Base-by-base conservation (phyloP, 2,329 filamentous ascomycete genomes). In the Leptographium procerum region DNA sequence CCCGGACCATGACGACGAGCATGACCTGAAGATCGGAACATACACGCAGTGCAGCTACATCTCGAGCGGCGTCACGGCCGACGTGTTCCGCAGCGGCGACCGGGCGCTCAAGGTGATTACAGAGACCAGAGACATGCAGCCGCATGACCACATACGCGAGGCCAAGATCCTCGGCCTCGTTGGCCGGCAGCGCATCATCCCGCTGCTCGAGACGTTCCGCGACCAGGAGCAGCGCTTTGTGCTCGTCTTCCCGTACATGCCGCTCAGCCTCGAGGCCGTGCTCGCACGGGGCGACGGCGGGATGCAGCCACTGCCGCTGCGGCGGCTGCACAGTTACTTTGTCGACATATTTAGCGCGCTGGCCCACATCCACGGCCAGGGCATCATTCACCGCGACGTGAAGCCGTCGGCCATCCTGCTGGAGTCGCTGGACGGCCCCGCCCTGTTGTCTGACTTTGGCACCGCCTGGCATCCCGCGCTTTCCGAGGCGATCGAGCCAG, bases 371-470 rank as follows among this genome's bases (percentile, higher is more conserved):
- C 94, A 99, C 69, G 65, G 70, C 9, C 73, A 83, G 28, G 87
- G 84, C 9, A 91, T 99, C 59, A 87, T 99, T 57, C 94, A 99
- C 69, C 85, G 94, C 59, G 94, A 99, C 68, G 76, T 99, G 68
- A 99, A 99, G 68, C 94, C 94, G 0, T 91, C 90, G 0, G 95
- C 96, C 57, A 80, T 99, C 40, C 76, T 96, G 10, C 78, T 96
- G 52, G 75, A 79, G 48, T 83, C 85, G 0, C 74, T 80, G 0
- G 74, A 79, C 7, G 88, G 88, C 0, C 87, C 89, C 5, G 89
- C 88, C 4, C 88, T 85, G 64, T 78, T 99, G 2, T 84, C 89
- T 40, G 94, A 99, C 70, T 97, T 99, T 73, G 92, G 94, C 55
- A 95, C 94, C 45, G 84, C 91, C 10, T 96, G 91, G 91, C 84